phyloP scores from a whole-genome alignment of 2,329 filamentous ascomycete genomes.

The Diaporthe australafricana region DNA sequence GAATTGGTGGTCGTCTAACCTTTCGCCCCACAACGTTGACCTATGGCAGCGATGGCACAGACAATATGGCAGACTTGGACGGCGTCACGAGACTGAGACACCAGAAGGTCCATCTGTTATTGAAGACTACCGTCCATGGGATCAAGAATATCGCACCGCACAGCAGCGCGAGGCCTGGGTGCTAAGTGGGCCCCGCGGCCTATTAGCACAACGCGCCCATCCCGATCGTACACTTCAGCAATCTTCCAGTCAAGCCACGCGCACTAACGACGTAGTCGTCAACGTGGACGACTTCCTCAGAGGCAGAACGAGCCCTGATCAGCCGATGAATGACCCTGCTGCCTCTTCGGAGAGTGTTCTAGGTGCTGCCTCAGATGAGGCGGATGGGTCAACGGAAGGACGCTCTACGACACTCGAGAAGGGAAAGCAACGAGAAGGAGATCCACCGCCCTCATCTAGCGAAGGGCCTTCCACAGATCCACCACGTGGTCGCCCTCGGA shows the following conservation, averaged over 20 bases:
- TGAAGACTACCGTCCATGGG: neutral
- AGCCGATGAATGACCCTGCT: neutral
- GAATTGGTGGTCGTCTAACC: constrained; percentile 1
- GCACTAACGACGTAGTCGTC: neutral
- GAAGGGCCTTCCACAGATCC: neutral
- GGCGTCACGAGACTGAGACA: neutral
- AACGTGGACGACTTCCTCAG: neutral
- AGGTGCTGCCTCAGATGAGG: neutral
- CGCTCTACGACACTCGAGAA: neutral
- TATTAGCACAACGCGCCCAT: neutral
- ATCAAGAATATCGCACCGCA: neutral
- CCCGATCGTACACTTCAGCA: neutral
- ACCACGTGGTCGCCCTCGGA: neutral
- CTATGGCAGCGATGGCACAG: neutral
- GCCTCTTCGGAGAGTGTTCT: neutral
- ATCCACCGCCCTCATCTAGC: neutral
- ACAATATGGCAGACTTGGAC: neutral
- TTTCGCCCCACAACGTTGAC: neutral
- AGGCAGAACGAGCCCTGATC: neutral
- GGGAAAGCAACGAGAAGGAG: neutral
- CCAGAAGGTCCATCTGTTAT: neutral
- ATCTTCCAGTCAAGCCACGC: neutral
- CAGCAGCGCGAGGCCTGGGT: fast-evolving
- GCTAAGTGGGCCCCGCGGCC: neutral
- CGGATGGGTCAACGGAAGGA: neutral